These are phyloP conservation scores for Epichloe baconii DNA, from an alignment of 2,329 filamentous ascomycete species.

Conservation along the genomic window DNA sequence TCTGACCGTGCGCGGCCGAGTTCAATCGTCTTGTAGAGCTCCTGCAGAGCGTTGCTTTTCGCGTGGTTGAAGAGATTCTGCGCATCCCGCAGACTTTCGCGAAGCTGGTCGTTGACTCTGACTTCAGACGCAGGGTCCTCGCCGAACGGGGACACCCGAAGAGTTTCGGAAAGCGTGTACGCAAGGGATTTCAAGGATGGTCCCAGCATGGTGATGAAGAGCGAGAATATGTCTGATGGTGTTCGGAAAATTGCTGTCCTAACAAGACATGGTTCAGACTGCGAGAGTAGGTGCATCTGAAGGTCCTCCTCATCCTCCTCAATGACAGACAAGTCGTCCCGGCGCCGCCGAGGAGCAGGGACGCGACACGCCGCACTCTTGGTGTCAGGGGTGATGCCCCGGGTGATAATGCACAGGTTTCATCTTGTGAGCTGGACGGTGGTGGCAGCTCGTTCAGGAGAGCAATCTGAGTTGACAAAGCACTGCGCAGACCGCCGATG, in stretches of 20 bases:
- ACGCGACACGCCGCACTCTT: constrained; percentile 14
- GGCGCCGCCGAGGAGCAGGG: constrained; percentile 24
- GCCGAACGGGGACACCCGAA: constrained; percentile 77
- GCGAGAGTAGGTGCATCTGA: constrained; percentile 9
- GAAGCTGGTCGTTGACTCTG: constrained; percentile 65
- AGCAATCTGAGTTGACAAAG: constrained; percentile 78
- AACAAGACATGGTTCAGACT: constrained; percentile 18
- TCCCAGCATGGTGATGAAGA: constrained; percentile 79
- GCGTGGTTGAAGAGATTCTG: constrained; percentile 66
- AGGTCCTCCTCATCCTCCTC: constrained; percentile 42
- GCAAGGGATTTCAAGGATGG: constrained; percentile 95
- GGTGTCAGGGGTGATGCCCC: constrained; percentile 13
- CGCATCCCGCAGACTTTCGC: constrained; percentile 67
- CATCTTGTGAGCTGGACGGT: constrained; percentile 1
- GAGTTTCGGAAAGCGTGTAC: constrained; percentile 76
- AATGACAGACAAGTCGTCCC: constrained; percentile 45
- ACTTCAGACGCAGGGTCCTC: constrained; percentile 54
- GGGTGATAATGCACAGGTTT: constrained; percentile 5
- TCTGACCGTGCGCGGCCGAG: constrained; percentile 54
- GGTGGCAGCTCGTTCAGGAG: constrained; percentile 54
- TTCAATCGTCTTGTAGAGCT: constrained; percentile 71
- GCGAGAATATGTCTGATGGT: constrained; percentile 75
- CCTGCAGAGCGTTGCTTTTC: constrained; percentile 60
- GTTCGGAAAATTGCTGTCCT: constrained; percentile 33
- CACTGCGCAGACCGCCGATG: constrained; percentile 79